Base-by-base conservation (phyloP, 768 basidiomycete genomes). In the Lentinula detonsa region DNA sequence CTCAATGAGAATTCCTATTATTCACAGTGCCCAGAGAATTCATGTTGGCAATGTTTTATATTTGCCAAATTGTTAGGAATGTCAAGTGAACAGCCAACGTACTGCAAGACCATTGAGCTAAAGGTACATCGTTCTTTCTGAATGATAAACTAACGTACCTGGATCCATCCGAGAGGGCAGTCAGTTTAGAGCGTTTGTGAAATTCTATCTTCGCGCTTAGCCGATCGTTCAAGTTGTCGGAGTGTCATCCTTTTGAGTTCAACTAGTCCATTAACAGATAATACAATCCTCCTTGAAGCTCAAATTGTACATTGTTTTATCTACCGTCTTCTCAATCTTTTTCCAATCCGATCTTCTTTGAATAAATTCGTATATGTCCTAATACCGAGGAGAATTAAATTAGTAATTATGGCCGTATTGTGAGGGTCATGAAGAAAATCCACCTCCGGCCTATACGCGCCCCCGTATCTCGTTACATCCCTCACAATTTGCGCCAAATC, bases 341-440 rank as follows among this genome's bases (percentile, higher is more conserved):
- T 97, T 96, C 96, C 96, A 98, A 71, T 99, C 96, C 6, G 92
- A 90, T 37, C 95, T 82, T 21, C 95, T 79, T 70, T 95, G 93
- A 67, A 98, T 91, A 67, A 98, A 96, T 72, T 98, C 96, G 71
- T 98, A 98, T 55, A 98, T 81, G 69, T 98, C 96, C 85, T 88
- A 61, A 15, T 10, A 51, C 9, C 57, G 8, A 21, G 63, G 21
- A 61, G 21, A 18, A 18, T 51, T 37, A 60, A 35, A 42, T 21
- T n/a, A 62, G 15, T 33, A 31, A 50, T n/a, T 28, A 34, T 28
- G 28, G 28, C 28, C 52, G 35, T 46, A 61, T 18, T 23, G 31
- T 37, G 59, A 18, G 52, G 56, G 52, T 10, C 51, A 13, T 8
- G 9, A 16, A 60, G 1, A 5, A 43, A 13, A 62, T 75, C 62